Conservation (phyloP, 345 rosid genomes). For the Salix koriyanagi region DNA sequence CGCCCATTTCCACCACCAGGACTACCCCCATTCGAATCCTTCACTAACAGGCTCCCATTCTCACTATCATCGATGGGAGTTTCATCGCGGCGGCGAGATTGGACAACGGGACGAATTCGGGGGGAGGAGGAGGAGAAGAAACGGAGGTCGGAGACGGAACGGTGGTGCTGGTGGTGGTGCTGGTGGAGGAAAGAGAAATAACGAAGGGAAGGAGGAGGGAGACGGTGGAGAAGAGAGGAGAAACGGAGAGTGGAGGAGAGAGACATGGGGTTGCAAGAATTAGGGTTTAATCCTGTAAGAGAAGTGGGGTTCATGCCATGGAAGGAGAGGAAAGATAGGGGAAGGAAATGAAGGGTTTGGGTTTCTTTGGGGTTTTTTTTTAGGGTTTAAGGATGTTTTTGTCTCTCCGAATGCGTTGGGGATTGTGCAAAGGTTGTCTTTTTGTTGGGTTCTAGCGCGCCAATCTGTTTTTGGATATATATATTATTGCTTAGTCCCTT, state of each 20-base stretch:
- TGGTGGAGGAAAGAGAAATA: constrained; percentile 26
- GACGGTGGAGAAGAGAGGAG: constrained; percentile 46
- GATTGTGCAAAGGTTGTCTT: not conserved
- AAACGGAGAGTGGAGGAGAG: constrained; percentile 62
- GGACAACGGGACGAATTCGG: not conserved
- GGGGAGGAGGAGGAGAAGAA: constrained; percentile 15
- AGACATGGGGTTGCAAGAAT: constrained; percentile 40
- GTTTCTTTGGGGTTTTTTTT: not conserved
- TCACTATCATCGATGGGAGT: constrained; percentile 16
- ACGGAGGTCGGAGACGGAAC: constrained; percentile 38
- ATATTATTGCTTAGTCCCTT: not conserved
- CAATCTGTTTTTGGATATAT: not conserved
- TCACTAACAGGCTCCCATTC: constrained; percentile 47
- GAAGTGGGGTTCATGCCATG: constrained; percentile 41
- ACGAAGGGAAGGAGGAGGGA: constrained; percentile 19
- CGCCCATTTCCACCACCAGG: constrained; percentile 32
- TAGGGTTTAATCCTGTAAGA: constrained; percentile 22
- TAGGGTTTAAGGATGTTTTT: not conserved
- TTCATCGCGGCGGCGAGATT: constrained; percentile 29
- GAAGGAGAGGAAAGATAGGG: not conserved
- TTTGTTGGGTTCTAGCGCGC: not conserved
- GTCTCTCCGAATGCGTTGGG: not conserved
- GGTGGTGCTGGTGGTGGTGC: constrained; percentile 11
- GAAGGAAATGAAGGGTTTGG: not conserved
- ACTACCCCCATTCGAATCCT: constrained; percentile 24